phyloP scores from a whole-genome alignment of 495 filamentous ascomycete species.

The Cercophora newfieldiana region DNA sequence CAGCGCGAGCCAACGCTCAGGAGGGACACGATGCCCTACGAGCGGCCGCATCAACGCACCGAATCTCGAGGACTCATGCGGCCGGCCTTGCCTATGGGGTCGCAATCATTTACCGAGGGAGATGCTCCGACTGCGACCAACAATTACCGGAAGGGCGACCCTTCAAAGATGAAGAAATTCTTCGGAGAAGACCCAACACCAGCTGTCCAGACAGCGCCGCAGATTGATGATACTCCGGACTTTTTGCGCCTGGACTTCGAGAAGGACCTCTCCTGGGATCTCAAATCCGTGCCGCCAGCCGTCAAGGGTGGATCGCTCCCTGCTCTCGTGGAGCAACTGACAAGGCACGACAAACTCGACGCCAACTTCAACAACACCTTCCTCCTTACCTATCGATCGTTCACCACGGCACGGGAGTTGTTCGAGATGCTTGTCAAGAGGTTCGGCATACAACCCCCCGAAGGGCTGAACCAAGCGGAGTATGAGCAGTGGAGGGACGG shows the following conservation, averaged over 20 bases:
- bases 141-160: constrained; percentile 64
- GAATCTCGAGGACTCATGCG: constrained; percentile 45
- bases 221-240: constrained; percentile 74
- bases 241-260: constrained; percentile 89
- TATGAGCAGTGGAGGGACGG: constrained; percentile 86
- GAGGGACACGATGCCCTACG: constrained; percentile 49
- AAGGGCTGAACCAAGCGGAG: constrained; percentile 70
- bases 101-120: constrained; percentile 69
- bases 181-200: constrained; percentile 80
- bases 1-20: constrained; percentile 39
- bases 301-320: constrained; percentile 87
- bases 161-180: constrained; percentile 82
- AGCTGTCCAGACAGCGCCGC: constrained; percentile 36
- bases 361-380: constrained; percentile 97
- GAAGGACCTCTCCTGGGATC: constrained; percentile 85
- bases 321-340: constrained; percentile 93
- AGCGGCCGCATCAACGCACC: constrained; percentile 48
- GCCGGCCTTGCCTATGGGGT: constrained; percentile 47
- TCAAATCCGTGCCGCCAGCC: constrained; percentile 66
- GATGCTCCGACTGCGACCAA: constrained; percentile 49
- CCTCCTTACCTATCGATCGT: constrained; percentile 93
- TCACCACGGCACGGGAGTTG: constrained; percentile 84
- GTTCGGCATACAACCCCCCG: constrained; percentile 91
- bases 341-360: constrained; percentile 92
- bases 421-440: constrained; percentile 90